A percentile compares a stretch with the other conserved stretches of the same genome.
These are phyloP conservation scores for Nasturtium officinale DNA, from an alignment of 345 rosid species.

Conservation along the genomic window DNA sequence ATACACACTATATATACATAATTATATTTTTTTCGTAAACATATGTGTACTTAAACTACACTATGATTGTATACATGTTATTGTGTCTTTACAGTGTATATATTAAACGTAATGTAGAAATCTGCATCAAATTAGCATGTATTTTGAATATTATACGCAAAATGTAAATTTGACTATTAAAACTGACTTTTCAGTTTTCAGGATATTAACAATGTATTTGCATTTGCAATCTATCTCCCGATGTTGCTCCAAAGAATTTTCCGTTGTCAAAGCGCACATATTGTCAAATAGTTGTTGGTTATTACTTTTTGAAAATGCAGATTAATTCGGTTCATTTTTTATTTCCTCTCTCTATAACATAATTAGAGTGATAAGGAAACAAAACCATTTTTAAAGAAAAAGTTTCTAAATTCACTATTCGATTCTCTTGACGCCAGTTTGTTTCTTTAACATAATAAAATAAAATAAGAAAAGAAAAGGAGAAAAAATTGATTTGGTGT, in stretches of 20 bases:
- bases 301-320: neutral
- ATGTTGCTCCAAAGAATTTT: neutral
- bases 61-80: neutral
- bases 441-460: neutral
- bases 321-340: neutral
- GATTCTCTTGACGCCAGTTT: too few relatives aligned
- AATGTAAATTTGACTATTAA: neutral
- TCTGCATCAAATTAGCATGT: neutral
- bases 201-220: neutral
- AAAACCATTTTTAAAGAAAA: neutral
- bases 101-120: too few relatives aligned
- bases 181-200: neutral
- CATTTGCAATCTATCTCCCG: neutral
- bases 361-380: neutral
- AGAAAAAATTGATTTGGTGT: constrained; percentile 24
- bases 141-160: neutral
- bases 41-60: neutral
- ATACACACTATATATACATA: neutral
- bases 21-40: neutral
- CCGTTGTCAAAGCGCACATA: neutral
- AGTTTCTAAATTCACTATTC: neutral
- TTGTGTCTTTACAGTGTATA: neutral
- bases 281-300: neutral
- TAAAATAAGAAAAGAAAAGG: neutral
- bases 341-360: neutral